Base-by-base conservation (phyloP, 108 stramenopile species). In the Mayamaea pseudoterrestris region DNA sequence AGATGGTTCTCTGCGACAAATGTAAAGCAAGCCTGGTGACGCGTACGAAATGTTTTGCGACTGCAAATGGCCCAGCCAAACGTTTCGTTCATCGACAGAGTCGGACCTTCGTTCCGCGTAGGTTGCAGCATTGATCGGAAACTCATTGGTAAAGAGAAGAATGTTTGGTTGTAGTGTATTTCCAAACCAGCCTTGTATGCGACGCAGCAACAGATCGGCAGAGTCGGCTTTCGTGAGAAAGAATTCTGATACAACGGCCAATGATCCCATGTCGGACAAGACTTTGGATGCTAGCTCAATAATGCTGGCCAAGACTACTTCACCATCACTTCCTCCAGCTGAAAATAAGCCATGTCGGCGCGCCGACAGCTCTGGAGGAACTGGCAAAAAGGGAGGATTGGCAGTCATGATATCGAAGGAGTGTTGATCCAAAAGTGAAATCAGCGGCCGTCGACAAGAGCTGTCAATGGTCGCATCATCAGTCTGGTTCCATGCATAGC, bases 351-450 rank as follows among this genome's bases (percentile, higher is more conserved):
- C 47, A 29, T 47, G 26, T 9, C 29, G 47, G 16, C 7, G 9
- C 3, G 4, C 24, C 13, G 2, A 3, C n/a, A 30, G 24, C 25
- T 52, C 2, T 18, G 76, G 73, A 5, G 91, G 91, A 7, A 81
- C 77, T 8, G 91, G 91, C 13, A 93, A 74, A 55, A 93, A 93
- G 18, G 91, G 91, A 26, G 91, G 91, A 68, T 93, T 93, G 6
- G 85, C 73, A 5, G 89, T 46, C 12, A 93, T 50, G 9, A 80
- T 26, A 53, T 77, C 75, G 35, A 70, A 68, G 30, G 30, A 62
- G 28, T 26, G 27, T 29, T 32, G n/a, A 6, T 28, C 29, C n/a
- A 64, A 25, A 16, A 55, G 31, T 5, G 32, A 34, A 34, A 34
- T 34, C 8, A 34, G 32, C 8, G 32, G 32, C n/a, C n/a, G n/a